These are phyloP conservation scores for Colletotrichum graminicola DNA, from an alignment of 2,329 filamentous ascomycete genomes.

Conservation along the genomic window DNA sequence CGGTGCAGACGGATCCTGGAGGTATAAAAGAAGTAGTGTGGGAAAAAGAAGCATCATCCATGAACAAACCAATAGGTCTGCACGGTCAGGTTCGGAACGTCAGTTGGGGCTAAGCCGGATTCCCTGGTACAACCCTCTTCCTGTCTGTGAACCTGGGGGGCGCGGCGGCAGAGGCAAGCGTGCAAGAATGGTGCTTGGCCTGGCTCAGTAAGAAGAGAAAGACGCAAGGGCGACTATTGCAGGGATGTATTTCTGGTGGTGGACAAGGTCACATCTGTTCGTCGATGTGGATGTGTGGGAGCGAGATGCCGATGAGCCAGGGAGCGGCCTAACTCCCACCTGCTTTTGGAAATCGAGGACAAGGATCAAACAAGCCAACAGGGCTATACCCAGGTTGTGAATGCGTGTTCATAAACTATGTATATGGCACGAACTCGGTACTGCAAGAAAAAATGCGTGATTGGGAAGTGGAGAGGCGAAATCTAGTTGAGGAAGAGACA, in stretches of 20 bases:
- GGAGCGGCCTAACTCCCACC: slow-evolving; percentile 45
- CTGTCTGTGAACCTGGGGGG: slow-evolving; percentile 49
- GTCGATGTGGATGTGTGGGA: slow-evolving; percentile 55
- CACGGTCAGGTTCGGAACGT: slow-evolving; percentile 62
- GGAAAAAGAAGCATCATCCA: slow-evolving; percentile 57
- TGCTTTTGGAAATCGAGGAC: slow-evolving; percentile 50
- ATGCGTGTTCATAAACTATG: slow-evolving; percentile 37
- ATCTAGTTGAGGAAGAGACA: slow-evolving; percentile 33
- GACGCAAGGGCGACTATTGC: slow-evolving; percentile 34
- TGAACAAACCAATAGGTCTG: slow-evolving; percentile 53
- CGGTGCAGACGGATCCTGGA: slow-evolving; percentile 61
- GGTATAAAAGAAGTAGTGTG: slow-evolving; percentile 65
- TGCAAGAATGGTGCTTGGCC: slow-evolving; percentile 41
- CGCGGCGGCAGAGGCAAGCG: slow-evolving; percentile 44
- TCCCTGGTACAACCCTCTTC: slow-evolving; percentile 60
- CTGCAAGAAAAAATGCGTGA: slow-evolving; percentile 20
- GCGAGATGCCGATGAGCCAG: slow-evolving; percentile 50
- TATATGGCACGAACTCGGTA: slow-evolving; percentile 40
- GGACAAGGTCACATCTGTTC: slow-evolving; percentile 56
- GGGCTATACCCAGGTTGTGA: slow-evolving; percentile 44
- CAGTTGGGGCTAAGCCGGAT: slow-evolving; percentile 65
- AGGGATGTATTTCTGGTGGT: slow-evolving; percentile 37
- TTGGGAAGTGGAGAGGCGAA: slow-evolving; percentile 9
- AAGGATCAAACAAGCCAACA: slow-evolving; percentile 48
- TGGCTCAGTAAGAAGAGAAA: slow-evolving; percentile 35